Conservation (phyloP, 208 protist species). For the Tritrichomonas musculus region DNA sequence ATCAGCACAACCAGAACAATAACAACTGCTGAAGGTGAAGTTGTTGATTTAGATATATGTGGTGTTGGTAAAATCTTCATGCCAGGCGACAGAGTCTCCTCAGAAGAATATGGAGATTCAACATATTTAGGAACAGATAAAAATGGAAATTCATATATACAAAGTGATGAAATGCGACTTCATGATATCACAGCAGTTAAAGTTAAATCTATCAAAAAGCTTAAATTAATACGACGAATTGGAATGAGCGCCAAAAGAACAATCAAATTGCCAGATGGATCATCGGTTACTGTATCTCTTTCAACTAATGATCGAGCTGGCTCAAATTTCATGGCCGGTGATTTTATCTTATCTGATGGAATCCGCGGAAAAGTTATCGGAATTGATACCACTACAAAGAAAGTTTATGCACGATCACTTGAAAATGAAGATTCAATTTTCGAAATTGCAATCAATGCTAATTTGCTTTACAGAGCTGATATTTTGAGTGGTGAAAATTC, state of each 20-base stretch:
- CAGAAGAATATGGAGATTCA: neutral
- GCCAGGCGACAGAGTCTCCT: neutral
- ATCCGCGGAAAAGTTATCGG: neutral
- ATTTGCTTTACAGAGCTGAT: neutral
- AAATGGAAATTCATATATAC: neutral
- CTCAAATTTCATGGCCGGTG: neutral
- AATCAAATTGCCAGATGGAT: neutral
- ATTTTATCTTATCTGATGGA: neutral
- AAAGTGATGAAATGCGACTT: slow-evolving; percentile 24
- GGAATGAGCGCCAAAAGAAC: neutral
- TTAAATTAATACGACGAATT: neutral
- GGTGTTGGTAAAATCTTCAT: neutral
- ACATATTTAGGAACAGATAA: neutral
- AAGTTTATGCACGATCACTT: neutral
- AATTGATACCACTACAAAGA: neutral
- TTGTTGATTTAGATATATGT: neutral
- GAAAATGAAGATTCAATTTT: neutral
- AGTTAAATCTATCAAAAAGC: neutral
- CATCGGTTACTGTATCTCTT: neutral
- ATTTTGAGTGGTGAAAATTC: neutral
- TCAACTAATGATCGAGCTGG: neutral
- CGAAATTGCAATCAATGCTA: neutral
- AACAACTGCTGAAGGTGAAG: neutral
- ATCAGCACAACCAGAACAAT: neutral
- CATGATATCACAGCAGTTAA: neutral